These are phyloP conservation scores for Coemansia sp. DNA, from an alignment of 371 early-diverging fungal species.

Conservation along the genomic window DNA sequence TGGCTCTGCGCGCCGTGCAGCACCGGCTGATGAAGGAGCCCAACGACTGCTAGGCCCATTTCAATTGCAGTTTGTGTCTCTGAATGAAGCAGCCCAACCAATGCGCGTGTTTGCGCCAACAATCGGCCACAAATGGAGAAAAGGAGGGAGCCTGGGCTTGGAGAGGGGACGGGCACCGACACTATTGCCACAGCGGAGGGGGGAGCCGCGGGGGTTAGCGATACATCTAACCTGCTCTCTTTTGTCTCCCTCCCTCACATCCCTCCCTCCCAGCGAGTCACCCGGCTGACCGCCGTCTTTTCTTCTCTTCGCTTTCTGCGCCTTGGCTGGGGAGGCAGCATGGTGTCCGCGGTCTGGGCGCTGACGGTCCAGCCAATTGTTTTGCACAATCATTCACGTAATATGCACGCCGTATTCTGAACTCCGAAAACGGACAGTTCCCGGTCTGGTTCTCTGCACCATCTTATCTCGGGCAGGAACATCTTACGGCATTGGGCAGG, in stretches of 20 bases:
- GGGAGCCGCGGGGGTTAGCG: background rate
- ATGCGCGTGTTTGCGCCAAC: background rate
- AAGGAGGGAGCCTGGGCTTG: background rate
- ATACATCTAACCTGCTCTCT: background rate
- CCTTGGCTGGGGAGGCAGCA: too few relatives aligned
- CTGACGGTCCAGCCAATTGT: background rate
- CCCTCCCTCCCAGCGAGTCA: too few relatives aligned
- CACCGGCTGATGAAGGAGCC: constrained; percentile 34
- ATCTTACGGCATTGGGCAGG: background rate
- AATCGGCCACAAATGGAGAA: background rate
- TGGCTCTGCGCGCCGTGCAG: constrained; percentile 43
- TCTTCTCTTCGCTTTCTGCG: too few relatives aligned
- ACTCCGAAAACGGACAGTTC: background rate
- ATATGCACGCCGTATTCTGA: constrained; percentile 1
- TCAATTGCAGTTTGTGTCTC: too few relatives aligned
- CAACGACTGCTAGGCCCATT: background rate
- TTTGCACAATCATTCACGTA: background rate
- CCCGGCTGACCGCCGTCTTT: too few relatives aligned
- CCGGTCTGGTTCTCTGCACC: background rate
- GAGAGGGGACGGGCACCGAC: background rate
- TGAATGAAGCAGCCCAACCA: background rate
- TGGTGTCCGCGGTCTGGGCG: too few relatives aligned
- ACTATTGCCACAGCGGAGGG: background rate
- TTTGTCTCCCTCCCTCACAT: background rate
- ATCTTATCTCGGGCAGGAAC: background rate